Conservation (phyloP, 352 stramenopile genomes). For the Pythium sukuiense region DNA sequence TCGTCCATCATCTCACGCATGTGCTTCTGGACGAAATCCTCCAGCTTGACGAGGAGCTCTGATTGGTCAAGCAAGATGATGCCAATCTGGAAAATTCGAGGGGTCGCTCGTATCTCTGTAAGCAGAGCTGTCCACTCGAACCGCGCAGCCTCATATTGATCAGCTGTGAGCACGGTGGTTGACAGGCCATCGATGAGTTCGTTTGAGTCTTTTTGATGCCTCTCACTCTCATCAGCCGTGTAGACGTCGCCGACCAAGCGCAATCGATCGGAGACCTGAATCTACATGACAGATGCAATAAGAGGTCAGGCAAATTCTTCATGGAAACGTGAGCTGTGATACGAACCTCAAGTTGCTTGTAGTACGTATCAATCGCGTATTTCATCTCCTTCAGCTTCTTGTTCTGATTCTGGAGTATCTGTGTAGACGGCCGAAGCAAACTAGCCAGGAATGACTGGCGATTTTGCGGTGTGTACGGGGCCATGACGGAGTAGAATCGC, state of each 20-base stretch:
- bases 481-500: conserved; percentile 17
- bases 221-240: conserved; percentile 16
- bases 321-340: neutral
- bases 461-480: conserved; percentile 27
- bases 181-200: neutral
- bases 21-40: conserved; percentile 30
- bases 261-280: conserved; percentile 18
- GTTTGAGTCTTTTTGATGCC: conserved; percentile 24
- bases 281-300: conserved; percentile 6
- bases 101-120: conserved; percentile 34
- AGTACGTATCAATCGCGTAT: conserved; percentile 31
- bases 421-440: conserved; percentile 21
- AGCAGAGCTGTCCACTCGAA: conserved; percentile 40
- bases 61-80: conserved; percentile 58
- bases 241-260: conserved; percentile 13
- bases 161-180: conserved; percentile 22
- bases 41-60: conserved; percentile 36
- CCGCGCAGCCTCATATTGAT: conserved; percentile 43
- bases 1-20: conserved; percentile 43
- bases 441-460: conserved; percentile 19
- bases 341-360: conserved; percentile 33
- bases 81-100: conserved; percentile 45
- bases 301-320: neutral
- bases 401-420: conserved; percentile 17
- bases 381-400: conserved; percentile 29